Evolutionary conservation across 305 asterid genomes (phyloP).

Genomic region (Nicotiana rustica): DNA sequence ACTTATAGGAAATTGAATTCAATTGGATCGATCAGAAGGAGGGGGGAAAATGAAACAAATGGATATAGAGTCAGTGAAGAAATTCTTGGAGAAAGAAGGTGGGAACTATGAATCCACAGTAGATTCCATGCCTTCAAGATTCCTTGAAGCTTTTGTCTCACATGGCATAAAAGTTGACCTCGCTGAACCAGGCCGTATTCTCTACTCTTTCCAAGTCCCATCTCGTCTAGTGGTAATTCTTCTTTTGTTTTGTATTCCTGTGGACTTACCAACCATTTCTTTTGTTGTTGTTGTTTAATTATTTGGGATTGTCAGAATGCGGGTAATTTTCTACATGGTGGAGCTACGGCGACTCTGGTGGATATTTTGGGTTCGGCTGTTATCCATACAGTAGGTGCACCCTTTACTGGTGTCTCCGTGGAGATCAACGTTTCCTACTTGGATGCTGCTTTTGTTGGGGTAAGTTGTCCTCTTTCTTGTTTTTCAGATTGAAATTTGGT

Average conservation of each 20-base stretch:
- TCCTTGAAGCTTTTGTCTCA: constrained; percentile 71
- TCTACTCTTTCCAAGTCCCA: constrained; percentile 80
- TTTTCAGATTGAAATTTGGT: neutral
- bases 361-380: constrained; percentile 85
- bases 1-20: too few species aligned
- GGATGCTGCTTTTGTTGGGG: constrained; percentile 81
- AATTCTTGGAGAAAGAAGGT: constrained; percentile 65
- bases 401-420: constrained; percentile 72
- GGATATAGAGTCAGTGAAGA: constrained; percentile 65
- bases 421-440: constrained; percentile 88
- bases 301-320: constrained; percentile 50
- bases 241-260: neutral
- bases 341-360: constrained; percentile 87
- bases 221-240: constrained; percentile 72
- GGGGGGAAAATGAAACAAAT: constrained; percentile 23
- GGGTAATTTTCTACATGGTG: constrained; percentile 85
- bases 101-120: constrained; percentile 57
- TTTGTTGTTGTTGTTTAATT: neutral
- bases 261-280: neutral
- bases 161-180: constrained; percentile 68
- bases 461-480: constrained; percentile 41
- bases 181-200: constrained; percentile 74
- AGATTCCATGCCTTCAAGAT: constrained; percentile 66
- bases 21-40: too few species aligned
- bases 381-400: constrained; percentile 64